A percentile compares a stretch with the other conserved stretches of the same genome.
phyloP scores from a whole-genome alignment of 192 early-diverging fungal genomes.

The Lunasporangiospora selenospora region DNA sequence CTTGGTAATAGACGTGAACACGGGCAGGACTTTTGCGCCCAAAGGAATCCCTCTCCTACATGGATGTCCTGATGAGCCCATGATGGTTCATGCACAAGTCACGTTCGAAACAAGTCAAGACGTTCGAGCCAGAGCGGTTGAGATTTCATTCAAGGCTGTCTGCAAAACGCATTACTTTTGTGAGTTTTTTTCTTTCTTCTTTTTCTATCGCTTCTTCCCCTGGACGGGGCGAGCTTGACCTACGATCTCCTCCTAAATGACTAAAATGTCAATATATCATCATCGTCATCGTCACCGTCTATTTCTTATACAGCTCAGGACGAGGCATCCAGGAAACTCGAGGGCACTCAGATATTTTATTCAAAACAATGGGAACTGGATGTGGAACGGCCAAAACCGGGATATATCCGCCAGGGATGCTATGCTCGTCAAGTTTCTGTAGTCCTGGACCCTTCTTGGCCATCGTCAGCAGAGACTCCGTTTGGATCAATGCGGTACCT shows the following conservation, averaged over 20 bases:
- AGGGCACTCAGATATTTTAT: conserved; percentile 13
- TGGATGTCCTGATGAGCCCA: conserved; percentile 6
- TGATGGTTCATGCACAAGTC: conserved; percentile 7
- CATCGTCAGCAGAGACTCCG: conserved; percentile 5
- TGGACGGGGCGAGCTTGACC: too few relatives aligned
- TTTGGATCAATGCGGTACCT: conserved; percentile 23
- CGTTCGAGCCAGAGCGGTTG: conserved; percentile 9
- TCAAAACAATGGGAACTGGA: conserved; percentile 16
- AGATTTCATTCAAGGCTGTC: conserved; percentile 19
- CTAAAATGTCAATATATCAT: too few relatives aligned
- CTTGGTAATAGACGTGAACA: conserved; percentile 16
- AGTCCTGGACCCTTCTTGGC: conserved; percentile 8
- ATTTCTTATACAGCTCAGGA: background rate
- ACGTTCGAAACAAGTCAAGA: conserved; percentile 21
- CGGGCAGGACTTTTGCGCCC: conserved; percentile 17
- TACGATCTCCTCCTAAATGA: too few relatives aligned
- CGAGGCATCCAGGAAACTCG: conserved; percentile 1
- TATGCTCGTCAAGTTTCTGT: conserved; percentile 20
- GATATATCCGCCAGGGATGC: conserved; percentile 12
- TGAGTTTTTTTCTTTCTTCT: background rate
- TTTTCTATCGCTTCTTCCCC: background rate
- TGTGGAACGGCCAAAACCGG: conserved; percentile 10
- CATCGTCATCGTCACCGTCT: background rate
- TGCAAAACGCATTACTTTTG: conserved; percentile 8
- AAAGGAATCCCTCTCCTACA: conserved; percentile 17